Evolutionary conservation across 108 stramenopile species (phyloP), one percentile per base, ranked within the genome.

Genomic region (Stephanodiscus minutulus): DNA sequence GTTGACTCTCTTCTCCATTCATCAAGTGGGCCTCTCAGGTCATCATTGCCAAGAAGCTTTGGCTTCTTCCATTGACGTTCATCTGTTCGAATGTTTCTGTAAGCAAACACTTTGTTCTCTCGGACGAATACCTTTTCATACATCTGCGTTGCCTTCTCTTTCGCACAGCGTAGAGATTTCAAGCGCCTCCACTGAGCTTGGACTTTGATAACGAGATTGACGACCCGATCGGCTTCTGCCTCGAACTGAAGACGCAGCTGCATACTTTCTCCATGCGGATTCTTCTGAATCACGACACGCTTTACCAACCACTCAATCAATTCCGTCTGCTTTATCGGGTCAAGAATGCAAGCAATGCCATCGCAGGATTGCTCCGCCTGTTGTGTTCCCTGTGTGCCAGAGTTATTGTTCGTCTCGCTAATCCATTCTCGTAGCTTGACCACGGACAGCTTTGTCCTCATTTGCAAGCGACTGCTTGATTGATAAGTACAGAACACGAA

Each of bases 111-210:
- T n/a, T 61, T 59, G 29, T 47, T 66, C 15, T 74, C 74, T 41
- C 65, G 61, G 47, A 83, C 82, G 49, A 68, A 87, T 21, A 79
- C 78, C 79, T 87, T 87, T 63, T 82, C 83, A 57, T 70, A 87
- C 15, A 61, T 68, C 29, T 29, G 43, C 37, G 55, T 48, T 12
- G 69, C 66, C 46, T 72, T 46, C 11, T 63, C 24, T 36, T 76
- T 75, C 20, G 79, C 76, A 10, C 21, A 46, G 4, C 63, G 63
- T 41, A 54, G 61, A 37, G 83, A 69, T 41, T 43, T 53, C 35
- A 69, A 53, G 47, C 79, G 58, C 48, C 83, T 80, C 83, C 83
- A 83, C 22, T 79, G 74, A 47, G 77, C 63, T 63, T 83, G 83
- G 29, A 82, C 66, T 66, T 82, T 82, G 39, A 58, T 68, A 0